A percentile compares a stretch with the other conserved stretches of the same genome.
Conservation (phyloP, 345 rosid genomes). For the Firmiana major region DNA sequence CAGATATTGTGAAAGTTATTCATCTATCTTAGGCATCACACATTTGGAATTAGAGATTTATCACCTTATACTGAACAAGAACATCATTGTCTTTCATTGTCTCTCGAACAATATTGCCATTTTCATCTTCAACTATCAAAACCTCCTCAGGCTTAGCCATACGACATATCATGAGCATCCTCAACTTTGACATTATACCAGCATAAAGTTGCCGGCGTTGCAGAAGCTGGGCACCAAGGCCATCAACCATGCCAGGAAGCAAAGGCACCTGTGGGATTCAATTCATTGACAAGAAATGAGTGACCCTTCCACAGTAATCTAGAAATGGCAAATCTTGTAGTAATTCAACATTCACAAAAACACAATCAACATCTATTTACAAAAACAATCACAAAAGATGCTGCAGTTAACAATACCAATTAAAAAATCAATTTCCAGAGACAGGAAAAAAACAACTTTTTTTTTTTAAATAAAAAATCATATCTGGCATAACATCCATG, state of each 20-base stretch:
- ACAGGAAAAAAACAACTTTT: not conserved
- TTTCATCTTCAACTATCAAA: conserved; percentile 98
- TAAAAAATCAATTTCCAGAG: not conserved
- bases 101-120: conserved; percentile 97
- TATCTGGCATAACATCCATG: not conserved
- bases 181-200: conserved; percentile 78
- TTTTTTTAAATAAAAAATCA: no score
- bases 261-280: conserved; percentile 55
- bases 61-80: conserved; percentile 96
- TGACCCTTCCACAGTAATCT: conserved; percentile 3
- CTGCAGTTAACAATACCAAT: not conserved
- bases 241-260: conserved; percentile 79
- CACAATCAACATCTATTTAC: not conserved
- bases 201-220: conserved; percentile 91
- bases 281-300: conserved; percentile 13
- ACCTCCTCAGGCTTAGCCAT: conserved; percentile 99
- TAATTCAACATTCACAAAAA: not conserved
- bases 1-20: not conserved
- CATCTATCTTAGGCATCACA: not conserved
- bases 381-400: not conserved
- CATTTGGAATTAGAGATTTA: not conserved
- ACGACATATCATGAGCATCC: conserved; percentile 93
- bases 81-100: conserved; percentile 99
- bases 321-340: not conserved
- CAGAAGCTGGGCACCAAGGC: conserved; percentile 67